Evolutionary conservation across 805 yeast genomes (phyloP).

Genomic region (Clavispora asparagi): DNA sequence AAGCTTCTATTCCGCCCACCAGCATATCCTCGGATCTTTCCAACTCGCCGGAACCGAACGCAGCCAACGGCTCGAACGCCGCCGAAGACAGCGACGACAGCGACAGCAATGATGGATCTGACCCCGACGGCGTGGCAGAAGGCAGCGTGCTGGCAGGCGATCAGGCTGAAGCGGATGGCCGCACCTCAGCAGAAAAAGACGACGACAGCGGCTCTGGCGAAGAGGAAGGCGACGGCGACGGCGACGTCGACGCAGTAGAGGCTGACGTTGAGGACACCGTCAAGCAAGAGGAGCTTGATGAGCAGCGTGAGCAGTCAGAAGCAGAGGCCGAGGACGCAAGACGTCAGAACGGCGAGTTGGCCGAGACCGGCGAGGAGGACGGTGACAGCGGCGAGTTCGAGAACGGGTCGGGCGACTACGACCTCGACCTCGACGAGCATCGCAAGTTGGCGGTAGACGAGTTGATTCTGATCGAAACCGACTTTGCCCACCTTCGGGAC

Average conservation of each 20-base stretch:
- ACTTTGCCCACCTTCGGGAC: slow-evolving; percentile 84
- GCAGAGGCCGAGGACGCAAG: slow-evolving; percentile 1
- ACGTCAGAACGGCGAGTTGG: background rate
- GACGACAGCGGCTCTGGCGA: background rate
- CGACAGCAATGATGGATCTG: background rate
- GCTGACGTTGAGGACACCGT: slow-evolving; percentile 1
- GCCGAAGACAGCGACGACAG: background rate
- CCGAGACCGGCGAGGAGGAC: background rate
- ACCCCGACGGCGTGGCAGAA: background rate
- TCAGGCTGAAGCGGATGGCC: background rate
- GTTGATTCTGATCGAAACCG: slow-evolving; percentile 75
- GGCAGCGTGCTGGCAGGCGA: background rate
- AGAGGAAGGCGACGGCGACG: background rate
- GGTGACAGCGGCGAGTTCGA: background rate
- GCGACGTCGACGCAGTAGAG: background rate
- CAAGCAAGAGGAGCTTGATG: slow-evolving; percentile 1
- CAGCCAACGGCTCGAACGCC: background rate
- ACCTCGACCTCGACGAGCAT: slow-evolving; percentile 30
- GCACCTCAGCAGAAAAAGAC: background rate
- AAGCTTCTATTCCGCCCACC: background rate
- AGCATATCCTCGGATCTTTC: background rate
- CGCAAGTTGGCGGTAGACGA: slow-evolving; percentile 64
- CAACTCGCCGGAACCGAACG: background rate
- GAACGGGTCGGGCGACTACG: background rate
- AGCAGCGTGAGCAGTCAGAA: slow-evolving; percentile 1